Evolutionary conservation across 2,329 filamentous ascomycete genomes (phyloP), one percentile per base, ranked within the genome.

Genomic region (Cercospora janseana): DNA sequence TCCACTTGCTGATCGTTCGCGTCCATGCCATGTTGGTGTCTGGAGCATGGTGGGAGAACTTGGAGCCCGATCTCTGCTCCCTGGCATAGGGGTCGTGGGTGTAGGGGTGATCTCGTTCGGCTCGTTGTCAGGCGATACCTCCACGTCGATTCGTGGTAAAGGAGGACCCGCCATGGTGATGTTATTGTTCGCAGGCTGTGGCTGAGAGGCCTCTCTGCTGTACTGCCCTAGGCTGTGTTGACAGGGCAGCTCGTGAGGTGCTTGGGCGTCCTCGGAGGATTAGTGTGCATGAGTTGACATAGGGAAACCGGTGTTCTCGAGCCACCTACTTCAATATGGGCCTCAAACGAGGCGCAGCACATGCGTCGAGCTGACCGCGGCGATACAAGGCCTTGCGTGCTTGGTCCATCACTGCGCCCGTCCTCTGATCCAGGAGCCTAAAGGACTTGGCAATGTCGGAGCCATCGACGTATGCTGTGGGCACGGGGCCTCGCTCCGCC

Each of bases 111-210:
- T 52, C 15, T 56, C 53, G 37, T 55, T 53, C 18, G 31, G 27
- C 20, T 51, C 38, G 13, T 48, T 24, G 8, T 52, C 28, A 42
- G 49, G 38, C 45, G 53, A 43, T 16, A 40, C 24, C 26, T 58
- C 56, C 35, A 58, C 53, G 34, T 58, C 56, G 18, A 58, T 58
- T 10, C 56, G 54, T 28, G 54, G 54, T 21, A 56, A 43, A 42
- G 54, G 54, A 45, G 42, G 47, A 23, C 55, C 55, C 43, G 56
- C 56, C 56, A 58, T 58, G 18, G 40, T 51, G 46, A 35, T 35
- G 35, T 4, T 16, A 26, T 28, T 13, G 20, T 8, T 46, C 43
- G 13, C 13, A 16, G 31, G 37, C 13, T 12, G 13, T 31, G 27
- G 37, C 48, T 24, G 40, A 24, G 35, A 13, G 27, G 31, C 28